phyloP scores from a whole-genome alignment of 2,329 filamentous ascomycete species.

The Xylariaceae sp. region DNA sequence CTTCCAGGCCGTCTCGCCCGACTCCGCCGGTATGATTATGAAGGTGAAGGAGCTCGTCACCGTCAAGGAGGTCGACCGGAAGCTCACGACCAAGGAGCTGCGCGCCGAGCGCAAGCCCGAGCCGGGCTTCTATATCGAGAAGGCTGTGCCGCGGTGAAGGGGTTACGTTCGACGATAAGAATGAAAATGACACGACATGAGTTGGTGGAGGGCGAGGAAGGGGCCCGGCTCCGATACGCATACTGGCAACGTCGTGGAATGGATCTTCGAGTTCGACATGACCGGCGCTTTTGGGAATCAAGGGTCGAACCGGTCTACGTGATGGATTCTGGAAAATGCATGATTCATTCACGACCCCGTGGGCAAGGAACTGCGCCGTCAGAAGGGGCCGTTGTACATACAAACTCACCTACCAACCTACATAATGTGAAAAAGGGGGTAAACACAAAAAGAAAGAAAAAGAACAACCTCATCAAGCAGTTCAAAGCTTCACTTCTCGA shows the following conservation, averaged over 20 bases:
- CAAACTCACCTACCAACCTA: neutral
- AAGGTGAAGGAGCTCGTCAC: constrained; percentile 88
- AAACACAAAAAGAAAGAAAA: too few species aligned
- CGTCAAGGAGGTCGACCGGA: constrained; percentile 68
- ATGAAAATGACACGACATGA: neutral
- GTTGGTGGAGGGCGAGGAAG: neutral
- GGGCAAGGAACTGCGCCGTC: too few species aligned
- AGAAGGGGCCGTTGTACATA: constrained; percentile 7
- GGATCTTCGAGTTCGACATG: too few species aligned
- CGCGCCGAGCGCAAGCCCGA: constrained; percentile 68
- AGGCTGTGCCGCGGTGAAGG: constrained; percentile 33
- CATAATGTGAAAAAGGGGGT: neutral
- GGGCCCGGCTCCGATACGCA: too few species aligned
- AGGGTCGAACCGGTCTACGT: too few species aligned
- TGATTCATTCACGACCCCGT: too few species aligned
- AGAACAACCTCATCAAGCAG: too few species aligned
- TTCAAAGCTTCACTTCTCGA: too few species aligned
- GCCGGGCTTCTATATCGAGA: constrained; percentile 75
- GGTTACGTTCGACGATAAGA: too few species aligned
- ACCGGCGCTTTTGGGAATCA: too few species aligned
- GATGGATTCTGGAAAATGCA: too few species aligned
- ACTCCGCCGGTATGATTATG: constrained; percentile 86
- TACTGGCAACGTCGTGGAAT: too few species aligned
- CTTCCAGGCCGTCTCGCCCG: constrained; percentile 77
- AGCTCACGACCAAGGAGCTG: constrained; percentile 62